A percentile compares a stretch with the other conserved stretches of the same genome.
Conservation (phyloP, 2,329 filamentous ascomycete genomes). For the Hymenoscyphus occultus region DNA sequence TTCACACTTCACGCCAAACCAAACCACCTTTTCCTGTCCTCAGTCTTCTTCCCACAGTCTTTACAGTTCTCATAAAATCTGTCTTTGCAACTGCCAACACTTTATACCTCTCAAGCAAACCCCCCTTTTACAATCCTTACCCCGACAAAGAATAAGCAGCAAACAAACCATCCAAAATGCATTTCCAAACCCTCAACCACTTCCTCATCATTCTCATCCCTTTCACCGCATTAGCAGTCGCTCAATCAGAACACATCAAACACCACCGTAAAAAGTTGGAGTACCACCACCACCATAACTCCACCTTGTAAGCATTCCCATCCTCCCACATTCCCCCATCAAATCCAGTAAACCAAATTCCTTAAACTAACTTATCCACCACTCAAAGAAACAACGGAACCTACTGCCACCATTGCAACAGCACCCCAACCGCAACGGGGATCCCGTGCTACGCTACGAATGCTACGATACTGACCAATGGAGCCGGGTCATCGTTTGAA, state of each 20-base stretch:
- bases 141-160: background rate
- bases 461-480: background rate
- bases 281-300: background rate
- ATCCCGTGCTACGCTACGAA: background rate
- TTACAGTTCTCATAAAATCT: background rate
- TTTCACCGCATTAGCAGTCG: background rate
- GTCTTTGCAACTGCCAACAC: background rate
- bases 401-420: background rate
- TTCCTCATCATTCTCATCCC: background rate
- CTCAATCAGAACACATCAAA: background rate
- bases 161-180: background rate
- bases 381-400: background rate
- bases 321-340: background rate
- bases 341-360: background rate
- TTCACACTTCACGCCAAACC: background rate
- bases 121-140: background rate
- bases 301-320: background rate
- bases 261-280: background rate
- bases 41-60: background rate
- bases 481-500: background rate
- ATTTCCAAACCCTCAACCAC: background rate
- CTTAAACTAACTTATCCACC: background rate
- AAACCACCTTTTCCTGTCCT: background rate
- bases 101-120: background rate
- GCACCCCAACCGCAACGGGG: background rate